Evolutionary conservation across 2,329 filamentous ascomycete genomes (phyloP).

Genomic region (Colletotrichum eleusines): DNA sequence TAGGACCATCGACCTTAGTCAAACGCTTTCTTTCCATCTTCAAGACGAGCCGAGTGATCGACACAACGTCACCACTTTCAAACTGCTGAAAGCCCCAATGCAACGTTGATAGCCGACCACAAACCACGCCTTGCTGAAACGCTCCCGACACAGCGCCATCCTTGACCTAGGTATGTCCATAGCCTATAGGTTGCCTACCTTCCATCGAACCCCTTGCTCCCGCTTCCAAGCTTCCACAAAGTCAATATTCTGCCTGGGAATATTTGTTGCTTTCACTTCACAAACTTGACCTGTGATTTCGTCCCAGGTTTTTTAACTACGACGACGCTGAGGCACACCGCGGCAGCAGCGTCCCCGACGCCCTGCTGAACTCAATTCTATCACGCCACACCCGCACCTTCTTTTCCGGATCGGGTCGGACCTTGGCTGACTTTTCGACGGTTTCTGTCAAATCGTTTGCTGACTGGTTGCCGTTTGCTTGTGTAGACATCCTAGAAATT

Average conservation of each 20-base stretch:
- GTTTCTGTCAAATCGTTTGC: conserved; percentile 36
- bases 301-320: conserved; percentile 28
- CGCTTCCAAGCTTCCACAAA: not conserved
- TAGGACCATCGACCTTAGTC: conserved; percentile 5
- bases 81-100: conserved; percentile 5
- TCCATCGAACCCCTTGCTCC: not conserved
- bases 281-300: conserved; percentile 17
- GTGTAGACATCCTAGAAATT: conserved; percentile 29
- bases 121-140: conserved; percentile 40
- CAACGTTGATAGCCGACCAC: conserved; percentile 31
- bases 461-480: conserved; percentile 19
- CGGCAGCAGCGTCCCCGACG: conserved; percentile 24
- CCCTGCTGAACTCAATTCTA: conserved; percentile 26
- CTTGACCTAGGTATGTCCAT: conserved; percentile 37
- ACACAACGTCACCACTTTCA: conserved; percentile 15
- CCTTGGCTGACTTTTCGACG: conserved; percentile 13
- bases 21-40: conserved; percentile 16
- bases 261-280: not conserved
- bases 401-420: conserved; percentile 31
- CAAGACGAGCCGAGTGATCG: conserved; percentile 17
- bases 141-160: conserved; percentile 32
- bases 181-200: conserved; percentile 8
- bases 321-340: conserved; percentile 24
- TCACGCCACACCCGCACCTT: not conserved
- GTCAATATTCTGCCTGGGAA: not conserved